Evolutionary conservation across 2,329 filamentous ascomycete genomes (phyloP).

Genomic region (Aspergillus aculeatinus): DNA sequence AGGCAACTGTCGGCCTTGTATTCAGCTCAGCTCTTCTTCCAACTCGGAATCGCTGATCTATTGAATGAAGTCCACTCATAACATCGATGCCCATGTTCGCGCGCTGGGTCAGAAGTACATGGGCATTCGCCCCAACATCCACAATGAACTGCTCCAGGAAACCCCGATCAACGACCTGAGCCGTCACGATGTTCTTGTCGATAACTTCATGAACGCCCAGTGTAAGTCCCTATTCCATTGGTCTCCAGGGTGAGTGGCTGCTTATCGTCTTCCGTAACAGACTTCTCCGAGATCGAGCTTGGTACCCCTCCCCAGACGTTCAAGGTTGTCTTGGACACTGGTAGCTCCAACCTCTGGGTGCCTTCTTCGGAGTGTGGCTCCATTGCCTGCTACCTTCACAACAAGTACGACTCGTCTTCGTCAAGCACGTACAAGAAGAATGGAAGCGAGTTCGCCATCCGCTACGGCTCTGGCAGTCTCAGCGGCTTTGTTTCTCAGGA

Average conservation of each 20-base stretch:
- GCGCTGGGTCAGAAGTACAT: slow-evolving; percentile 95
- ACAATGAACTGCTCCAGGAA: slow-evolving; percentile 76
- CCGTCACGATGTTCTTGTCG: slow-evolving; percentile 79
- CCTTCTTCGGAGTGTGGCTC: slow-evolving; percentile 86
- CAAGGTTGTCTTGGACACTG: slow-evolving; percentile 98
- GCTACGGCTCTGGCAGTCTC: slow-evolving; percentile 91
- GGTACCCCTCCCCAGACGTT: slow-evolving; percentile 90
- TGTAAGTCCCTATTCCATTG: slow-evolving; percentile 60
- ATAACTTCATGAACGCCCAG: slow-evolving; percentile 98
- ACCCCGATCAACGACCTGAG: slow-evolving; percentile 65
- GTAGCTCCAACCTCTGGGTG: slow-evolving; percentile 99
- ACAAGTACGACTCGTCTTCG: slow-evolving; percentile 86
- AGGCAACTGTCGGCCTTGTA: neutral
- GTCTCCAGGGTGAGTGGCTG: neutral
- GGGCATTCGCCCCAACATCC: slow-evolving; percentile 69
- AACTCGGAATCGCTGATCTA: slow-evolving; percentile 12
- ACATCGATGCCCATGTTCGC: slow-evolving; percentile 77
- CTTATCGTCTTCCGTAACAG: slow-evolving; percentile 47
- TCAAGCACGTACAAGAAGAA: slow-evolving; percentile 95
- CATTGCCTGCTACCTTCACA: slow-evolving; percentile 97
- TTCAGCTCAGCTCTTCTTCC: neutral
- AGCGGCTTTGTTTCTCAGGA: slow-evolving; percentile 93
- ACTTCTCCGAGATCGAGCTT: slow-evolving; percentile 95
- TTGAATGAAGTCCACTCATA: slow-evolving; percentile 63
- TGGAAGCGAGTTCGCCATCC: slow-evolving; percentile 86